Conservation (phyloP, 192 early-diverging fungal species). For the Haplosporangium gracile region DNA sequence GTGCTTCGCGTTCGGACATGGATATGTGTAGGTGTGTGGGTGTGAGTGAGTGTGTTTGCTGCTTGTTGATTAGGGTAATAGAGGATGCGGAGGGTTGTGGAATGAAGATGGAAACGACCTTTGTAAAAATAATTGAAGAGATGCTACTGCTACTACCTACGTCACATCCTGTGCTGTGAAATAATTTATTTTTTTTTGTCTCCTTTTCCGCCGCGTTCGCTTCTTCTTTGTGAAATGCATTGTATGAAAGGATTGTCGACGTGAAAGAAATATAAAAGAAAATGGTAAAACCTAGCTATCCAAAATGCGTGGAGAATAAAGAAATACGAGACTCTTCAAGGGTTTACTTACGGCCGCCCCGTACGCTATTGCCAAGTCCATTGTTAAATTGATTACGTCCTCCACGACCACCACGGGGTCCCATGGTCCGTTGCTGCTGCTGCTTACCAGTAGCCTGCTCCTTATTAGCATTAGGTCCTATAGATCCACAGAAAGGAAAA, state of each 20-base stretch:
- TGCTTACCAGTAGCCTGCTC: slow-evolving; percentile 27
- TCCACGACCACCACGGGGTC: slow-evolving; percentile 25
- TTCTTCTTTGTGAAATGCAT: slow-evolving; percentile 22
- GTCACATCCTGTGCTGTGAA: background rate
- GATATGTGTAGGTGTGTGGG: background rate
- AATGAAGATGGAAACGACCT: background rate
- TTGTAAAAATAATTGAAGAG: background rate
- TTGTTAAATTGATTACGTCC: slow-evolving; percentile 34
- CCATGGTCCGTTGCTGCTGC: slow-evolving; percentile 23
- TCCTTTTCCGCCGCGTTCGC: background rate
- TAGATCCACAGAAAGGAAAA: background rate
- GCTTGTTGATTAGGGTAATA: background rate
- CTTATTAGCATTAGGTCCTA: slow-evolving; percentile 23
- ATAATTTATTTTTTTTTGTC: background rate
- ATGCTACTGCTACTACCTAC: background rate
- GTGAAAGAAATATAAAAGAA: background rate
- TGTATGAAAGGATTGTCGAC: background rate
- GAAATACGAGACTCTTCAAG: background rate
- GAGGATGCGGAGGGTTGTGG: background rate
- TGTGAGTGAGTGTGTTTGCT: background rate
- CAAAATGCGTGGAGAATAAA: background rate
- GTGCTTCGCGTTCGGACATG: slow-evolving; percentile 72
- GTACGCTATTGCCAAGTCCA: slow-evolving; percentile 35
- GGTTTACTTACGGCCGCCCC: slow-evolving; percentile 29
- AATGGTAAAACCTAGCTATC: background rate